These are phyloP conservation scores for Cladosporium sp. DNA, from an alignment of 2,329 filamentous ascomycete genomes.

Conservation along the genomic window DNA sequence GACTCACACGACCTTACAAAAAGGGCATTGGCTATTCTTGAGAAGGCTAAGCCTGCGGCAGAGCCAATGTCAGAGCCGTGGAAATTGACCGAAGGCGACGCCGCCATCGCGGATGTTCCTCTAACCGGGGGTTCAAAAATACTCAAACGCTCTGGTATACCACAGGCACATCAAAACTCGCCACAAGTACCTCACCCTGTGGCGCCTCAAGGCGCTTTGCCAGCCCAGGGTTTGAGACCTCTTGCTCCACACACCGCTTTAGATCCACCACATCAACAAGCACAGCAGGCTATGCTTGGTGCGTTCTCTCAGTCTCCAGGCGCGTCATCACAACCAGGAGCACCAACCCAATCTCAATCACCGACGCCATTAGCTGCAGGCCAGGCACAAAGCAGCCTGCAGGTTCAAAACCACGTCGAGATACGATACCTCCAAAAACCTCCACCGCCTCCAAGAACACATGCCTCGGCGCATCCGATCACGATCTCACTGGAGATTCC, in stretches of 20 bases:
- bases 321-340: not conserved
- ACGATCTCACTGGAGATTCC: conserved; percentile 4
- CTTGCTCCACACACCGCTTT: too few species aligned
- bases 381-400: not conserved
- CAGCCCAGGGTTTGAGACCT: too few species aligned
- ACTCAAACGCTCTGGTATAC: too few species aligned
- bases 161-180: too few species aligned
- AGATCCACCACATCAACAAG: not conserved
- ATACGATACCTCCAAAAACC: not conserved
- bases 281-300: not conserved
- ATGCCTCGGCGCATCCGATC: not conserved
- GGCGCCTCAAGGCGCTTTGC: not conserved
- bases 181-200: too few species aligned
- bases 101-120: not conserved
- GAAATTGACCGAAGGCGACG: conserved; percentile 1
- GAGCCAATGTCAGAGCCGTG: not conserved
- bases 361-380: not conserved
- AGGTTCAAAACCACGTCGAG: not conserved
- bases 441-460: not conserved
- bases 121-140: too few species aligned
- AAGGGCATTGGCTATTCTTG: not conserved
- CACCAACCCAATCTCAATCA: not conserved
- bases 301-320: not conserved
- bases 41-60: not conserved
- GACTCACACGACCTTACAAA: conserved; percentile 5